Evolutionary conservation across 257 asterid genomes (phyloP).

Genomic region (Fraxinus quadrangulata): DNA sequence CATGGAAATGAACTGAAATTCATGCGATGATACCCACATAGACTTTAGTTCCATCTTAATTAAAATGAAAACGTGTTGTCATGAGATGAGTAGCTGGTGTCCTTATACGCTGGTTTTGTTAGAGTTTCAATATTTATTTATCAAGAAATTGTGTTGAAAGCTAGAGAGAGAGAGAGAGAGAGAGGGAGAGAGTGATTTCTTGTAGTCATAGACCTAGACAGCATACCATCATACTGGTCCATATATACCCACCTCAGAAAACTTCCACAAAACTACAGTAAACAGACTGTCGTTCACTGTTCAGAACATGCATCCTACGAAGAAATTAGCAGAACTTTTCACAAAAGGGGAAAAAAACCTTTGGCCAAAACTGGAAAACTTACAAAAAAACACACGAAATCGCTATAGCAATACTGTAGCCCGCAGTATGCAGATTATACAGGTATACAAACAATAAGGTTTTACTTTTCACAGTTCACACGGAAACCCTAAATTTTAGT

Average conservation of each 20-base stretch:
- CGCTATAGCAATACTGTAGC: slow-evolving; percentile 15
- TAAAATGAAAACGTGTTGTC: too few species aligned
- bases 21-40: too few species aligned
- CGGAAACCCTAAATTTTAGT: slow-evolving; percentile 44
- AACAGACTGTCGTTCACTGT: slow-evolving; percentile 34
- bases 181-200: slow-evolving; percentile 22
- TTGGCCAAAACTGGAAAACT: slow-evolving; percentile 29
- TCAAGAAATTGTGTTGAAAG: slow-evolving; percentile 7
- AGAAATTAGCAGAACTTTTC: slow-evolving; percentile 13
- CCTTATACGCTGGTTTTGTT: too few species aligned
- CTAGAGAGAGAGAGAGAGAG: slow-evolving; percentile 33
- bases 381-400: slow-evolving; percentile 22
- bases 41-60: too few species aligned
- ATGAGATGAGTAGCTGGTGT: too few species aligned
- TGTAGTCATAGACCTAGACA: slow-evolving; percentile 8
- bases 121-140: background rate
- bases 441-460: slow-evolving; percentile 4
- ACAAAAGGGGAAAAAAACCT: slow-evolving; percentile 8
- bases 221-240: slow-evolving; percentile 15
- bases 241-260: slow-evolving; percentile 32
- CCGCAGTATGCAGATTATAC: slow-evolving; percentile 6
- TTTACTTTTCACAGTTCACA: background rate
- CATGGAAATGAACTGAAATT: background rate
- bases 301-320: slow-evolving; percentile 21
- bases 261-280: slow-evolving; percentile 25